Base-by-base conservation (phyloP, 768 basidiomycete species). In the Rhodocollybia butyracea region DNA sequence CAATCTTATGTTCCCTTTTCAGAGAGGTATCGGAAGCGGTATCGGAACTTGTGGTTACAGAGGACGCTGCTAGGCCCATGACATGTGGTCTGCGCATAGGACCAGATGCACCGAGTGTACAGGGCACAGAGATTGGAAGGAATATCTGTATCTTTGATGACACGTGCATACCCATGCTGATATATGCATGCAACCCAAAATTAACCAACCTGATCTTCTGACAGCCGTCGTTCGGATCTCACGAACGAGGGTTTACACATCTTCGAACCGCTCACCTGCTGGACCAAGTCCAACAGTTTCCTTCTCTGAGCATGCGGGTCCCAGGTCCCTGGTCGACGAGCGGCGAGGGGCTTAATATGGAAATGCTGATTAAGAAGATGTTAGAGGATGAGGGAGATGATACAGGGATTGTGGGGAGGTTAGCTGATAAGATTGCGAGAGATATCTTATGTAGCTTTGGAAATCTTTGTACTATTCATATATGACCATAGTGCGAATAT, bases 11-110 rank as follows among this genome's bases (percentile, higher is more conserved):
- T 27, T 31, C 17, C 29, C 39, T 17, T 24, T 57, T 59, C 59
- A 90, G 88, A 67, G 88, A 91, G 65, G 90, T 89, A 66, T 78
- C 89, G 1, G 90, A 92, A 72, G 86, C 83, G 57, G 86, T 82
- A 2, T 82, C 89, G 2, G 90, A 92, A 66, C 74, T 92, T 15
- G 70, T 73, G 32, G 61, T 68, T 48, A 74, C 66, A 40, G 57
- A 60, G 27, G 48, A 61, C 13, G 55, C 61, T 38, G 66, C 63
- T 24, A 27, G 66, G 31, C 58, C 62, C 24, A 68, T 70, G 32
- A 63, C 61, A 10, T 62, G 66, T 15, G 62, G 60, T 17, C 27
- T 61, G 46, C 71, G 64, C n/a, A 60, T 68, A 30, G 77, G 78
- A 7, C 68, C 74, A 7, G 83, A 86, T 64, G 80, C 77, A 55